phyloP scores from a whole-genome alignment of 1,284 basidiomycete species.

The Cryptococcus sp. region DNA sequence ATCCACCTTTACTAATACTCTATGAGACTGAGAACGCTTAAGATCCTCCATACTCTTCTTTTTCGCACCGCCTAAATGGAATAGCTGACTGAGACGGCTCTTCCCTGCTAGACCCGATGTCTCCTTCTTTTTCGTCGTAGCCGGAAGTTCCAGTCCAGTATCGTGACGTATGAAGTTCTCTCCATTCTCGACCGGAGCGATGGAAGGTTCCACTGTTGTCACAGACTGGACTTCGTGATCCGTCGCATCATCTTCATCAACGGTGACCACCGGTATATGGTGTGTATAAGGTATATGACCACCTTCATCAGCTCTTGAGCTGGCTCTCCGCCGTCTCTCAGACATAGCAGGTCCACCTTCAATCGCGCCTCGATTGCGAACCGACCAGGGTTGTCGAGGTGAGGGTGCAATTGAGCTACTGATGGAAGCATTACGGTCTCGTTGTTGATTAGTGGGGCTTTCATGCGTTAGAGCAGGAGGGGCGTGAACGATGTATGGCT shows the following conservation, averaged over 20 bases:
- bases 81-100: constrained; percentile 19
- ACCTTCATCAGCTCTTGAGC: constrained; percentile 16
- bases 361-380: too few relatives aligned
- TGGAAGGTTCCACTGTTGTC: not conserved
- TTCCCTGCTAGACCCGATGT: constrained; percentile 9
- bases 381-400: not conserved
- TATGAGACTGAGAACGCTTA: not conserved
- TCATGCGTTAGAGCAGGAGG: constrained; percentile 7
- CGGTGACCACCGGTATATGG: constrained; percentile 14
- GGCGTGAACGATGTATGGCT: constrained; percentile 4
- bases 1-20: not conserved
- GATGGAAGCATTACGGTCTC: constrained; percentile 6
- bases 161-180: not conserved
- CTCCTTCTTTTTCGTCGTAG: not conserved
- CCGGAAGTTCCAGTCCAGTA: too few relatives aligned
- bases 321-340: constrained; percentile 3
- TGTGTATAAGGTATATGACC: constrained; percentile 39
- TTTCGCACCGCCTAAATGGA: constrained; percentile 10
- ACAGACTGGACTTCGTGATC: not conserved
- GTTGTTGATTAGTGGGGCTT: not conserved
- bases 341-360: not conserved
- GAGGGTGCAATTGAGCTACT: not conserved
- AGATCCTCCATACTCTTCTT: constrained; percentile 8
- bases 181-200: not conserved
- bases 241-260: not conserved